These are phyloP conservation scores for Vitis hybrid DNA, from an alignment of 177 flowering plant genomes.

Conservation along the genomic window DNA sequence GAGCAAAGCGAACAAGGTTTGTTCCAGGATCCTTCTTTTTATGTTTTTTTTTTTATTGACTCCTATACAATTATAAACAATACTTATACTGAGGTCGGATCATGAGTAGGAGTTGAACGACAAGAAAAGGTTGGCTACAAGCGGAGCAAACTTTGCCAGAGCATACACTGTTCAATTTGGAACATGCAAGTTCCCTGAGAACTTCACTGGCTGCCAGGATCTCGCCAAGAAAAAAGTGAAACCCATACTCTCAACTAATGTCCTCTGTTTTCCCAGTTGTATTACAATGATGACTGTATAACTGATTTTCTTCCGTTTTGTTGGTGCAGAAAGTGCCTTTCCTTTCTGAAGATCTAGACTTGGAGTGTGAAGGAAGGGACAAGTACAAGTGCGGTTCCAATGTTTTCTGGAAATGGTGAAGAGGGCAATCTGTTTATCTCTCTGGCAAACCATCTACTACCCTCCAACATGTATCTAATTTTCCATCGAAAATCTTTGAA, in stretches of 20 bases:
- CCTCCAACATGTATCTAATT: slow-evolving; percentile 11
- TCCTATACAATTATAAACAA: too few relatives aligned
- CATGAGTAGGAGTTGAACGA: slow-evolving; percentile 77
- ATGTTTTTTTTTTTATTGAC: not conserved
- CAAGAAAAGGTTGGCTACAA: slow-evolving; percentile 95
- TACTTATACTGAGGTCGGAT: not conserved
- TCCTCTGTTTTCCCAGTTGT: not conserved
- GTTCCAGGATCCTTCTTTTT: not conserved
- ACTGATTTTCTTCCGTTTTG: not conserved
- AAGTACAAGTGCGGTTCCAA: slow-evolving; percentile 96
- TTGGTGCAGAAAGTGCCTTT: slow-evolving; percentile 89
- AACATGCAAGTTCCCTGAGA: slow-evolving; percentile 94
- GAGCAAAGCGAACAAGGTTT: slow-evolving; percentile 94
- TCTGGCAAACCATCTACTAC: not conserved
- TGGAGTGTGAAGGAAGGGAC: slow-evolving; percentile 97
- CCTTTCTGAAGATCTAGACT: slow-evolving; percentile 62
- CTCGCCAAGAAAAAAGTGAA: slow-evolving; percentile 92
- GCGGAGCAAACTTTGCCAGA: slow-evolving; percentile 92
- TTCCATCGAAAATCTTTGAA: slow-evolving; percentile 1
- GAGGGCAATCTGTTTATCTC: not conserved
- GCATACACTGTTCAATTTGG: slow-evolving; percentile 93
- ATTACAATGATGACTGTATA: not conserved
- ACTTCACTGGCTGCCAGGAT: slow-evolving; percentile 99
- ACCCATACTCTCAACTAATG: not conserved
- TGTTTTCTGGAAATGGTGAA: slow-evolving; percentile 98